These are phyloP conservation scores for Coemansia sp. DNA, from an alignment of 192 early-diverging fungal genomes.

Conservation along the genomic window DNA sequence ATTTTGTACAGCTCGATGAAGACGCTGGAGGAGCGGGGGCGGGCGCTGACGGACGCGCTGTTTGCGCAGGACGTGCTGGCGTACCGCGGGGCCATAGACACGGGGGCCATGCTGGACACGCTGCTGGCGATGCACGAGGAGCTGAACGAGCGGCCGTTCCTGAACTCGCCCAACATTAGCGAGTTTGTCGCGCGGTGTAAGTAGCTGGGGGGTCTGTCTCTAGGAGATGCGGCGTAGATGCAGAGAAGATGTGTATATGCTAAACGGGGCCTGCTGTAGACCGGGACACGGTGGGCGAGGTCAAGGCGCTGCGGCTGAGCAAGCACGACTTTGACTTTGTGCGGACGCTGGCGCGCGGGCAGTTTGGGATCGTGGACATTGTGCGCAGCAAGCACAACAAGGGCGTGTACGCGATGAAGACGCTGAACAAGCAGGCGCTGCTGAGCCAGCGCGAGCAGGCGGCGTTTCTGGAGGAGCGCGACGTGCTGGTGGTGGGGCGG, in stretches of 20 bases:
- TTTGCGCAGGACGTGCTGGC: conserved; percentile 34
- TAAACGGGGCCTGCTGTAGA: conserved; percentile 12
- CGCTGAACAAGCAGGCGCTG: conserved; percentile 67
- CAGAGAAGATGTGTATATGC: neutral
- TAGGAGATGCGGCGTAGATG: too few relatives aligned
- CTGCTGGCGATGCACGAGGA: conserved; percentile 41
- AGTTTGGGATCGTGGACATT: conserved; percentile 64
- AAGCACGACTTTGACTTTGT: conserved; percentile 47
- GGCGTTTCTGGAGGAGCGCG: conserved; percentile 93
- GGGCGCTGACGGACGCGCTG: conserved; percentile 24
- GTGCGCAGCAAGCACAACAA: conserved; percentile 67
- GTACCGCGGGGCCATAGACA: conserved; percentile 46
- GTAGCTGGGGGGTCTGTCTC: too few relatives aligned
- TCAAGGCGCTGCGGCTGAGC: conserved; percentile 27
- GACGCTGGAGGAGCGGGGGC: conserved; percentile 37
- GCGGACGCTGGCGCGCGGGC: conserved; percentile 44
- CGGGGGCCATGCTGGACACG: conserved; percentile 39
- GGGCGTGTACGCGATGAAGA: conserved; percentile 78
- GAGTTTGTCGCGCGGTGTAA: conserved; percentile 48
- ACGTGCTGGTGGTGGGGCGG: conserved; percentile 77
- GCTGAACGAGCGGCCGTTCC: conserved; percentile 34
- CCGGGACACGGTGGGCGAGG: conserved; percentile 22
- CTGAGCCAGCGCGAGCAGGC: conserved; percentile 71
- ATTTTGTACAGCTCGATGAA: too few relatives aligned
- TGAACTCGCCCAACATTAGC: conserved; percentile 31